Base-by-base conservation (phyloP, 2,329 filamentous ascomycete genomes). In the Pyrenophora tritici-repentis region DNA sequence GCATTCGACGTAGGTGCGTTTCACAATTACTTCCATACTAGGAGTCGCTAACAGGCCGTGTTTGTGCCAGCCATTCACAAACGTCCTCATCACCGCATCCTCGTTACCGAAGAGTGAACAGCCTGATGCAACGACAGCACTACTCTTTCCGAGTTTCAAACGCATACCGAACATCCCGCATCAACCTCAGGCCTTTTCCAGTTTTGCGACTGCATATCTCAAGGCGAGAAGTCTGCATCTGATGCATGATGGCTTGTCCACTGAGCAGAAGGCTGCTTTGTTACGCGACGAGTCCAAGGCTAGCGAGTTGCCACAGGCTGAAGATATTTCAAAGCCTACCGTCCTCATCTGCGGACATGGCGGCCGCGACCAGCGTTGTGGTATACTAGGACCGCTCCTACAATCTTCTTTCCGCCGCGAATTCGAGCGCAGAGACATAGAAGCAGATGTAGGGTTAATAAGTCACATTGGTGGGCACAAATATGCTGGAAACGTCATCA, bases 281-380 rank as follows among this genome's bases (percentile, higher is more conserved):
- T 52, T 68, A 0, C 73, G 84, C 71, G 46, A 85, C 76, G 64
- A 83, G 66, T 66, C 76, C 53, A 47, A 76, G 75, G 75, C 78
- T 20, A 45, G 66, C 0, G 57, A 72, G 0, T 76, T 90, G 2
- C 73, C 75, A 1, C 79, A 81, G 1, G 86, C 90, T 4, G 76
- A 81, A 9, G 55, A 51, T 3, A 62, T 72, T n/a, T 62, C 57
- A 0, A 58, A 42, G 1, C 63, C 61, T n/a, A 62, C 58, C 1
- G 83, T 99, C 24, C 76, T 97, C 16, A 87, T 97, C 36, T 99
- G 94, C 68, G 91, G 91, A 0, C 94, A 99, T 64, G 88, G 87
- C 12, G 86, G 86, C 2, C 81, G 94, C 9, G 94, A 99, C 68
- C 78, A 80, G 64, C 82, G 94, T 43, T 99, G 94, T 66, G 93